Evolutionary conservation across 257 asterid species (phyloP).

Genomic region (Anisodus tanguticus): DNA sequence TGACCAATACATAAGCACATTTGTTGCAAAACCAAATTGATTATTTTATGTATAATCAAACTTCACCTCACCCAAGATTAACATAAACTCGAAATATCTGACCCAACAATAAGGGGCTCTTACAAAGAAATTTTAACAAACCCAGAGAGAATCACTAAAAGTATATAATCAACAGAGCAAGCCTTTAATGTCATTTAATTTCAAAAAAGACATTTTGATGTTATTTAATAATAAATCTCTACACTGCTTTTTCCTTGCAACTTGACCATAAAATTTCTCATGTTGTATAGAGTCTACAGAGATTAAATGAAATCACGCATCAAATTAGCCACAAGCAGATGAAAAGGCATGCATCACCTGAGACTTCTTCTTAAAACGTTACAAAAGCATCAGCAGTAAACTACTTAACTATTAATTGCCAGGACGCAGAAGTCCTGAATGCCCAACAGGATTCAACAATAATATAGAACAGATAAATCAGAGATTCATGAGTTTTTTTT

Average conservation of each 20-base stretch:
- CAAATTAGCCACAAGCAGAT: background rate
- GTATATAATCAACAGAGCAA: background rate
- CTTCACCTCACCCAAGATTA: background rate
- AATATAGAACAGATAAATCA: background rate
- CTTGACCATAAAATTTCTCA: background rate
- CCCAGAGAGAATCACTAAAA: background rate
- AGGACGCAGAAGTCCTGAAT: background rate
- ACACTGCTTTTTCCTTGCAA: background rate
- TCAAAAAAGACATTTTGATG: background rate
- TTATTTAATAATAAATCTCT: background rate
- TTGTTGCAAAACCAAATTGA: background rate
- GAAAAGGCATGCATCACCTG: constrained; percentile 10
- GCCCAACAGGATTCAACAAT: background rate
- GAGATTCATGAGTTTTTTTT: background rate
- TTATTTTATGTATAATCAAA: background rate
- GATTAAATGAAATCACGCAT: background rate
- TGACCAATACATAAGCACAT: background rate
- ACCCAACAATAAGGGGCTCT: constrained; percentile 16
- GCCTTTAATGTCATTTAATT: background rate
- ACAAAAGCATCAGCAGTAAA: background rate
- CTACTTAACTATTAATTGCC: background rate
- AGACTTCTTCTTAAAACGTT: background rate
- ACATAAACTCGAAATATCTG: background rate
- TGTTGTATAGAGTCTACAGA: background rate
- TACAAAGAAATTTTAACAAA: background rate